Conservation (phyloP, 805 yeast species). For the Candida coleopterorum region DNA sequence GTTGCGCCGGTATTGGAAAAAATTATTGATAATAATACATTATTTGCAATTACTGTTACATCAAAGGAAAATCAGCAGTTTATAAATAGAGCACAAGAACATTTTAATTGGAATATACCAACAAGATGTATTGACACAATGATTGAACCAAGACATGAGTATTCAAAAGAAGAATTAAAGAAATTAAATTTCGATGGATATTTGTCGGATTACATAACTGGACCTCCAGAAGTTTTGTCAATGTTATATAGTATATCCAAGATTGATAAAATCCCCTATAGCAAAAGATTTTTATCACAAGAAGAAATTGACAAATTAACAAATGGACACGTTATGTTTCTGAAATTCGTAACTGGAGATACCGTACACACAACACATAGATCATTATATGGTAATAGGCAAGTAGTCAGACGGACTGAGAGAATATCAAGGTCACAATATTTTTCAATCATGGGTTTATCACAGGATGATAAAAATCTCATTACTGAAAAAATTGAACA, state of each 20-base stretch:
- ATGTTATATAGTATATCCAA: slow-evolving; percentile 59
- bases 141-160: slow-evolving; percentile 16
- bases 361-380: slow-evolving; percentile 44
- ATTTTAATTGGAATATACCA: slow-evolving; percentile 44
- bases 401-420: slow-evolving; percentile 42
- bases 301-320: slow-evolving; percentile 36
- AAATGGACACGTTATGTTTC: slow-evolving; percentile 44
- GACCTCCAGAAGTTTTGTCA: slow-evolving; percentile 65
- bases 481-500: slow-evolving; percentile 1
- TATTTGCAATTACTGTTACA: slow-evolving; percentile 60
- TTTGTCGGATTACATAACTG: slow-evolving; percentile 62
- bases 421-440: slow-evolving; percentile 23
- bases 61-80: slow-evolving; percentile 44
- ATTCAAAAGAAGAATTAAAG: slow-evolving; percentile 30
- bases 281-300: slow-evolving; percentile 41
- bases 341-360: slow-evolving; percentile 58
- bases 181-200: slow-evolving; percentile 76
- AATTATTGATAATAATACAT: slow-evolving; percentile 48
- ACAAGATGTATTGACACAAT: slow-evolving; percentile 42
- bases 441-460: slow-evolving; percentile 30
- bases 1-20: slow-evolving; percentile 56
- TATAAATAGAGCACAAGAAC: slow-evolving; percentile 27
- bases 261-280: slow-evolving; percentile 58
- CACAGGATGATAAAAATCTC: slow-evolving; percentile 17
- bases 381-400: slow-evolving; percentile 64